Base-by-base conservation (phyloP, 768 basidiomycete genomes). In the Mycena indigotica region DNA sequence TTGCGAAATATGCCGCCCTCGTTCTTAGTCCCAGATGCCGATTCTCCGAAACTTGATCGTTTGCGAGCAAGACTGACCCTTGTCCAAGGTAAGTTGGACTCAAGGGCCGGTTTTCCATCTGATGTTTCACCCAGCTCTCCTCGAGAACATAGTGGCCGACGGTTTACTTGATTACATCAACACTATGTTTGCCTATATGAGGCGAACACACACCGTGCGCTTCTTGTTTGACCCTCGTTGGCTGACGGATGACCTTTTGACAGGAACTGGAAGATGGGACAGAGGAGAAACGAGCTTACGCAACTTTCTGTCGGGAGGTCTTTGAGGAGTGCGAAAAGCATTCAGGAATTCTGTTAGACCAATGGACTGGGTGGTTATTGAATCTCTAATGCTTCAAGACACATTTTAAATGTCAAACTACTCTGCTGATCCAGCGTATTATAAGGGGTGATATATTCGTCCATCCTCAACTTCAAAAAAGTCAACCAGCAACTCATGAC, bases 31-130 rank as follows among this genome's bases (percentile, higher is more conserved):
- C n/a, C n/a, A n/a, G 52, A 54, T 65, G 61, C 63, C 62, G 69
- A 65, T 40, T 61, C 81, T 40, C 69, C 68, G 8, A 55, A 57
- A 23, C 64, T 53, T 1, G 65, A 75, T 51, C 75, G 75, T 56
- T 53, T 69, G 10, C 63, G 55, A 3, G 65, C 75, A 24, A 48
- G 46, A 21, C 46, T 48, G 25, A 23, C 46, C 13, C 25, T 48
- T 21, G 13, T 48, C 13, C 21, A 21, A 28, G n/a, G 46, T 48
- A 48, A 23, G 6, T 15, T 48, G n/a, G n/a, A n/a, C n/a, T n/a
- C n/a, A n/a, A n/a, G n/a, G n/a, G n/a, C n/a, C n/a, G n/a, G n/a
- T n/a, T n/a, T n/a, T n/a, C n/a, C n/a, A n/a, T n/a, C 46, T 48
- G 25, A 48, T 26, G 24, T 12, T 5, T 28, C 21, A 12, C 24